These are phyloP conservation scores for Tausonia pullulans DNA, from an alignment of 1,284 basidiomycete species.

Conservation along the genomic window DNA sequence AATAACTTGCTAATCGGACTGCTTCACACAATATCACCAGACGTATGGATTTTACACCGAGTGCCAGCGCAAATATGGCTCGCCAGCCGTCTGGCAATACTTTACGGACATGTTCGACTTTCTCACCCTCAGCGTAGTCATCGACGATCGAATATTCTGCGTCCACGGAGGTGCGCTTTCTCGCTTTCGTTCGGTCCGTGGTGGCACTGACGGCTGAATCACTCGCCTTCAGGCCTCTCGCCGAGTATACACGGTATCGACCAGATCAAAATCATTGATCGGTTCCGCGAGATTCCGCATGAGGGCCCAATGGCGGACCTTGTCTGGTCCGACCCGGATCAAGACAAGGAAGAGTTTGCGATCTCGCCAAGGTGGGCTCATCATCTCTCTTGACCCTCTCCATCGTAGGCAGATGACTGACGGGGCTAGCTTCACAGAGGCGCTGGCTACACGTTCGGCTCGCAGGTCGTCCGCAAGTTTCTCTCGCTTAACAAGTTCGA, in stretches of 20 bases:
- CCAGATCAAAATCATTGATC: slow-evolving; percentile 98
- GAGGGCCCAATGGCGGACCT: slow-evolving; percentile 99
- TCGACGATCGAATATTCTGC: slow-evolving; percentile 98
- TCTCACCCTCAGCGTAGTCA: slow-evolving; percentile 90
- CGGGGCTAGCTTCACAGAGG: slow-evolving; percentile 47
- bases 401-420: neutral
- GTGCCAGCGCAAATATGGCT: slow-evolving; percentile 94
- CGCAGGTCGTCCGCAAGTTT: slow-evolving; percentile 97
- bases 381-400: neutral
- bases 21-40: slow-evolving; percentile 37
- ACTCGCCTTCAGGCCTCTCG: slow-evolving; percentile 55
- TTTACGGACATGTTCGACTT: slow-evolving; percentile 99
- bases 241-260: slow-evolving; percentile 98
- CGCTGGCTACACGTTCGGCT: slow-evolving; percentile 97
- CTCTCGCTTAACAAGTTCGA: slow-evolving; percentile 88
- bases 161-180: slow-evolving; percentile 72
- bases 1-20: neutral
- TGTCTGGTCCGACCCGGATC: slow-evolving; percentile 99
- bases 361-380: slow-evolving; percentile 81
- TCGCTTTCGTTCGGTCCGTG: neutral
- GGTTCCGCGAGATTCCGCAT: slow-evolving; percentile 98
- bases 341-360: slow-evolving; percentile 97
- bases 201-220: neutral
- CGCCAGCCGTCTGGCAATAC: slow-evolving; percentile 94
- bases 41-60: slow-evolving; percentile 99